Base-by-base conservation (phyloP, 805 yeast genomes). In the Candida easanensis region DNA sequence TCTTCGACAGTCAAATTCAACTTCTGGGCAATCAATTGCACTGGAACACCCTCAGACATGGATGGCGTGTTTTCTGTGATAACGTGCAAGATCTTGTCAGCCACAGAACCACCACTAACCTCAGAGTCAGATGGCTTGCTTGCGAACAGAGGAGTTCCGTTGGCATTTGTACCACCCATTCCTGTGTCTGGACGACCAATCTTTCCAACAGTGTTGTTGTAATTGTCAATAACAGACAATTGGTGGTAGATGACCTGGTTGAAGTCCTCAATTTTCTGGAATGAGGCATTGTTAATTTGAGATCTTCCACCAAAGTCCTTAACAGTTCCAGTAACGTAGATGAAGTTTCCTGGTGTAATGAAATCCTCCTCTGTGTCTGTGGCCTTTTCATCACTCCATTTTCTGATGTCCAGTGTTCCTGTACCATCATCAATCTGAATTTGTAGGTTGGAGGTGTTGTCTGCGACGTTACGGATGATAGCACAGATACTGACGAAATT, bases 401-500 rank as follows among this genome's bases (percentile, higher is more conserved):
- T 74, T 54, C 84, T 74, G 37, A 84, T 73, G 20, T 80, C 82
- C 6, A 81, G 68, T 4, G 74, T 66, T 0, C 88, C 89, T 0
- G 93, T 81, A 10, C 93, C 91, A 60, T 85, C 95, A 56, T 85
- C 93, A n/a, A 85, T 57, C 16, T 80, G 78, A 35, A 83, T 59
- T 17, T 66, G 64, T 22, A 82, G 64, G 33, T 79, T 77, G 7
- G 82, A 69, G 2, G 84, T 74, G 45, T 73, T 74, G 45, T 80
- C 80, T 3, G 72, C 71, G 14, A 83, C 76, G 45, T 77, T 79
- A 57, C 91, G 72, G n/a, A 85, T 68, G 17, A 84, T 79, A 1
- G 89, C 95, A 7, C 82, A 77, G 53, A 84, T 74, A 20, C 81
- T 72, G 11, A 85, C 83, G 58, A 78, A 73, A 52, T 74, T 77